Base-by-base conservation (phyloP, 2,329 filamentous ascomycete species). In the Monosporascus sp. region DNA sequence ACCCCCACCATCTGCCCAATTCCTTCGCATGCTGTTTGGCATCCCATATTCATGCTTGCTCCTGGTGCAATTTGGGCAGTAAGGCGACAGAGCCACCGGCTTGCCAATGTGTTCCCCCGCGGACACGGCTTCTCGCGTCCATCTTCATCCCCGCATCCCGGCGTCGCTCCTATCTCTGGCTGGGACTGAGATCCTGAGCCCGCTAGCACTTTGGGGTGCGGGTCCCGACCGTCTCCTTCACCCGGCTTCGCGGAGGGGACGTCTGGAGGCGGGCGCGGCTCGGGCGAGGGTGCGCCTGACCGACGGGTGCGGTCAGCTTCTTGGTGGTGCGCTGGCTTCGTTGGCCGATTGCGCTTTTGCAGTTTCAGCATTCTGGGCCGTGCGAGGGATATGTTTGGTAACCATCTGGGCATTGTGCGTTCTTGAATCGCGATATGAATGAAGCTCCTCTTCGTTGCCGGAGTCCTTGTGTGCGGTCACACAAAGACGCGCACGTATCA, bases 241-340 rank as follows among this genome's bases (percentile, higher is more conserved):
- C 20, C 50, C n/a, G 18, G 46, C 15, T 41, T 47, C 18, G 57
- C 50, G 17, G 39, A n/a, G 5, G 56, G 58, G 15, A 31, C 20
- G 3, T 47, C 34, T 24, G 57, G 55, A 7, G 53, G 27, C 14
- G 57, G 59, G 20, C 39, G 50, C 6, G 60, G 59, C 49, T 63
- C 62, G n/a, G 60, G 61, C 1, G 60, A 63, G 15, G 60, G 62
- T 3, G 60, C 62, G 6, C 41, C 42, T 14, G 58, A 64, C 6
- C 61, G 55, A 24, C 62, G 55, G 20, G 51, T 39, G 41, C 56
- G 51, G 46, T 59, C 56, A n/a, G 17, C n/a, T 31, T 60, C 58
- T 20, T 51, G 47, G 24, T 36, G 27, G 17, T 18, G 17, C 15
- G 18, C 17, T 4, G 17, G 37, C 9, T 18, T 4, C 22, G 39